Percentiles rank a stretch among this genome's conserved stretches.
phyloP scores from a whole-genome alignment of 805 yeast genomes.

The Lipomyces mesembrius region DNA sequence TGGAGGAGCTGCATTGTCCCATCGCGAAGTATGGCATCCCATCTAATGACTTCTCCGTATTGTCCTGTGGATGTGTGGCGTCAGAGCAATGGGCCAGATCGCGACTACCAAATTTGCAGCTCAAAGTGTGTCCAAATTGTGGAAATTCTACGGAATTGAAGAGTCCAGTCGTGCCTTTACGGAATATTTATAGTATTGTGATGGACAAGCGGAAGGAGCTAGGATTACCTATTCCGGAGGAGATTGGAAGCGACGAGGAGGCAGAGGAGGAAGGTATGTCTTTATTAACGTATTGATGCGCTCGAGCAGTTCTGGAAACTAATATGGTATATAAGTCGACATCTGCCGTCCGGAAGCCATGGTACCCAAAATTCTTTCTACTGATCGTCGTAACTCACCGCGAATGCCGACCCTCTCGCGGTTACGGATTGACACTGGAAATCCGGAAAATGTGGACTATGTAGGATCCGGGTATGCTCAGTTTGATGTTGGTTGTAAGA shows the following conservation, averaged over 20 bases:
- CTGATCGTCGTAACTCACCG: slow-evolving; percentile 9
- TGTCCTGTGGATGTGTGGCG: slow-evolving; percentile 37
- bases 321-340: slow-evolving; percentile 9
- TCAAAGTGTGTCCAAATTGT: slow-evolving; percentile 36
- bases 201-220: slow-evolving; percentile 36
- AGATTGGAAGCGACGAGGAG: slow-evolving; percentile 37
- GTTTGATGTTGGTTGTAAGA: not conserved
- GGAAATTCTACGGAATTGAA: slow-evolving; percentile 36
- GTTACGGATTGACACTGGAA: slow-evolving; percentile 16
- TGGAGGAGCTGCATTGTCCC: slow-evolving; percentile 34
- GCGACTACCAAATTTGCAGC: slow-evolving; percentile 31
- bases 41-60: slow-evolving; percentile 32
- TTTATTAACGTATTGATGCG: not conserved
- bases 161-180: slow-evolving; percentile 32
- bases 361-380: not conserved
- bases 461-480: slow-evolving; percentile 19
- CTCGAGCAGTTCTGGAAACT: not conserved
- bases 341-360: slow-evolving; percentile 8
- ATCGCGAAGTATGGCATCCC: slow-evolving; percentile 37
- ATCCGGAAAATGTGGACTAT: slow-evolving; percentile 5
- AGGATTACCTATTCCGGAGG: slow-evolving; percentile 34
- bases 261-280: slow-evolving; percentile 26
- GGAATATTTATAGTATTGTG: slow-evolving; percentile 33
- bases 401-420: slow-evolving; percentile 11
- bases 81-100: slow-evolving; percentile 38